Evolutionary conservation across 805 yeast species (phyloP), one percentile per base, ranked within the genome.

Genomic region (Schwanniomyces occidentalis): DNA sequence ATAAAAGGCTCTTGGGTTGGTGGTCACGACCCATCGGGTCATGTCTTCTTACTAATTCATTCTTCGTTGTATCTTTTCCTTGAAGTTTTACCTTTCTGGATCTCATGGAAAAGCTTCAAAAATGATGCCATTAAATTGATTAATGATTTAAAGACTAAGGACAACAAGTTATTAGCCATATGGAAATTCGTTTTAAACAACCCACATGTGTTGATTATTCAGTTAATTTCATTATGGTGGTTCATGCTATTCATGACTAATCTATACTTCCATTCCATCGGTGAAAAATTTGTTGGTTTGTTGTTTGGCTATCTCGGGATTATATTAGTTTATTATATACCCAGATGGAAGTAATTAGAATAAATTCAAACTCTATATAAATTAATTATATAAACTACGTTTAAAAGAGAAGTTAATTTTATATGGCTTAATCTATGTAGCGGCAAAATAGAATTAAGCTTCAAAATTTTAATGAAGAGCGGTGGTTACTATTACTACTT

Each of bases 11-110:
- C 41, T 18, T 75, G 51, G 88, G 80, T 32, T 83, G 98, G 96
- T 0, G 99, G 99, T 0, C 96, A 88, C 54, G 99, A 93, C 63
- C 96, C 98, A 4, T 82, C 91, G 41, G 99, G 99, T 0, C 99
- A 93, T 54, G 82, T 87, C 1, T 93, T 90, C 49, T 56, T 93
- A 26, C 63, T 91, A 28, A 73, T 82, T 4, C 84, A 82, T 39
- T 71, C 86, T 6, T 74, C 82, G 19, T 54, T 82, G 36, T 75
- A 84, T 37, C 51, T 91, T 44, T 66, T 85, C 51, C 78, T 78
- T 37, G 96, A 90, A 53, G 53, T 77, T 6, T 40, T 69, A 15
- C 79, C 41, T 29, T 58, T 48, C 48, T 69, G 60, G 63, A 43
- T 24, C n/a, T 46, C 59, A 14, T 59, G 67, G 56, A 31, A 30